Conservation (phyloP, 2,329 filamentous ascomycete genomes). For the Cladorrhinum sp. region DNA sequence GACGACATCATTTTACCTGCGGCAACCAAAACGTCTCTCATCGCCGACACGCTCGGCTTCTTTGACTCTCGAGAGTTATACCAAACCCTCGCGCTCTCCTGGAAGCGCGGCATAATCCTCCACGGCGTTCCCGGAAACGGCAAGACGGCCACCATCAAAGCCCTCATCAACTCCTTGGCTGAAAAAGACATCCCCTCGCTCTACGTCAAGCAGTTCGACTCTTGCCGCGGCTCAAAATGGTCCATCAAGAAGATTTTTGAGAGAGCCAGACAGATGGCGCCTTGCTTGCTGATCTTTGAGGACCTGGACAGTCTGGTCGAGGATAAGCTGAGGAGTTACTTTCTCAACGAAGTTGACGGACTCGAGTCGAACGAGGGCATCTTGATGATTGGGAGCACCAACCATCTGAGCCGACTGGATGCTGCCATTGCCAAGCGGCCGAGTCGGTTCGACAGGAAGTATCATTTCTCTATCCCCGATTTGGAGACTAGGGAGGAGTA, state of each 20-base stretch:
- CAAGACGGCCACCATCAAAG: conserved; percentile 69
- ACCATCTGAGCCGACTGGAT: conserved; percentile 63
- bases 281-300: conserved; percentile 69
- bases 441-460: conserved; percentile 65
- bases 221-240: conserved; percentile 54
- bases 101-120: conserved; percentile 69
- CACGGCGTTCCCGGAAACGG: conserved; percentile 63
- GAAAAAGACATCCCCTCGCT: conserved; percentile 54
- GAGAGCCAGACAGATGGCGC: conserved; percentile 61
- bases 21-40: conserved; percentile 61
- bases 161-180: conserved; percentile 63
- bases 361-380: conserved; percentile 68
- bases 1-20: conserved; percentile 64
- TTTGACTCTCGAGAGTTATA: conserved; percentile 60
- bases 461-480: conserved; percentile 58
- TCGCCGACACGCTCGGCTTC: conserved; percentile 63
- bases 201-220: conserved; percentile 54
- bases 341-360: conserved; percentile 70
- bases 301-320: conserved; percentile 66
- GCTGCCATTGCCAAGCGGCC: conserved; percentile 66
- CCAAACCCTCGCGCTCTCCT: conserved; percentile 58
- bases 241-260: conserved; percentile 52
- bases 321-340: conserved; percentile 61
- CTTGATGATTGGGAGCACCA: conserved; percentile 65
- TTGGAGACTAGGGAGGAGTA: conserved; percentile 54